Percentiles rank a stretch among this genome's conserved stretches.
These are phyloP conservation scores for Shiraia sp. DNA, from an alignment of 2,329 filamentous ascomycete species.

Conservation along the genomic window DNA sequence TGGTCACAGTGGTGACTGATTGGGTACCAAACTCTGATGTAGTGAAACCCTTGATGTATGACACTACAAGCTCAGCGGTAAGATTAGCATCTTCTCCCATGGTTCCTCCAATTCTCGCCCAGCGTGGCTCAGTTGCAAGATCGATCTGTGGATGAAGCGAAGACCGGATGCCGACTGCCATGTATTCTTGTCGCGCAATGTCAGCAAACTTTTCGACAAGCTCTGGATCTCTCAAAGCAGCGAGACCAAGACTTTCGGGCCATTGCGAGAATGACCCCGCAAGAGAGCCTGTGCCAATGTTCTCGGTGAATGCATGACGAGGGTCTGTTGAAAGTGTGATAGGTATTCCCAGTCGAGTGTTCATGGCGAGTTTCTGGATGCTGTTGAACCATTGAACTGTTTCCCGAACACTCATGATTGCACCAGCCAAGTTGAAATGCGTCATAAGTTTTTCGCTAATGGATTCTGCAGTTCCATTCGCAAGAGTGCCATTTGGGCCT, in stretches of 20 bases:
- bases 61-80: constrained; percentile 42
- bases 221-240: constrained; percentile 51
- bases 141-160: constrained; percentile 58
- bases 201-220: constrained; percentile 54
- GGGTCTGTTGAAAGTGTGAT: constrained; percentile 56
- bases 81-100: constrained; percentile 56
- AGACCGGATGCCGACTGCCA: constrained; percentile 49
- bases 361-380: constrained; percentile 49
- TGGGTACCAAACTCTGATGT: constrained; percentile 49
- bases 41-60: constrained; percentile 56
- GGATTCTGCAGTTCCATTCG: constrained; percentile 37
- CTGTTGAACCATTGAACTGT: constrained; percentile 48
- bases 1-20: constrained; percentile 55
- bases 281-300: constrained; percentile 49
- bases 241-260: constrained; percentile 57
- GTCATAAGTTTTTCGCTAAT: constrained; percentile 46
- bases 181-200: constrained; percentile 54
- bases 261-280: constrained; percentile 55
- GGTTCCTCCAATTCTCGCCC: constrained; percentile 52
- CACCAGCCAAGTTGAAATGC: constrained; percentile 54
- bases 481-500: constrained; percentile 40
- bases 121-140: constrained; percentile 56
- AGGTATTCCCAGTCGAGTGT: constrained; percentile 55
- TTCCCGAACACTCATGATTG: constrained; percentile 45
- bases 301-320: constrained; percentile 51